phyloP scores from a whole-genome alignment of 176 grass and related monocot genomes.

The Typha latifolia region DNA sequence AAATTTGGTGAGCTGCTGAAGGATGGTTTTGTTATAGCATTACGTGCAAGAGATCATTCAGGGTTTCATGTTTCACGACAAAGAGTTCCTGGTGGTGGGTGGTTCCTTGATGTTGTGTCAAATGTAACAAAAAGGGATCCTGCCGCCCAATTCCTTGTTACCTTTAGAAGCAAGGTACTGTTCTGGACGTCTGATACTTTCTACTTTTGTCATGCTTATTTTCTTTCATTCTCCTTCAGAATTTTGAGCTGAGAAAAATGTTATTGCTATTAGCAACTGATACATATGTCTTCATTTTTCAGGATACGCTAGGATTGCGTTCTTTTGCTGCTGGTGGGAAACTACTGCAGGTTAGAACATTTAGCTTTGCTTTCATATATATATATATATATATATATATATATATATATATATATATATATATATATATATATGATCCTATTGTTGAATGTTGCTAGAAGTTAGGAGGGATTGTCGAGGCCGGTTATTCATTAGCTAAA shows the following conservation, averaged over 20 bases:
- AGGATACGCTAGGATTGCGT: conserved; percentile 80
- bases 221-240: conserved; percentile 8
- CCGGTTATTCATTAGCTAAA: not conserved
- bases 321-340: conserved; percentile 90
- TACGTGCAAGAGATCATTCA: conserved; percentile 51
- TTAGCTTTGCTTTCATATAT: not conserved
- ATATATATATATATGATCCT: not conserved
- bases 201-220: conserved; percentile 7
- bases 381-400: not conserved
- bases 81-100: conserved; percentile 58
- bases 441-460: not conserved
- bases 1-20: conserved; percentile 49
- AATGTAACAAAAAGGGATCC: conserved; percentile 86
- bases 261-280: conserved; percentile 15
- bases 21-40: conserved; percentile 81
- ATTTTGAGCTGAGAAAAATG: not conserved
- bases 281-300: conserved; percentile 12
- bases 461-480: not conserved
- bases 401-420: conserved; percentile 3
- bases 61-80: conserved; percentile 75
- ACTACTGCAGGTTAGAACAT: conserved; percentile 65
- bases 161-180: conserved; percentile 62
- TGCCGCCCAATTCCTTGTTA: conserved; percentile 87
- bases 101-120: conserved; percentile 79
- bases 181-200: conserved; percentile 3